Percentiles rank a stretch among this genome's conserved stretches.
Conservation (phyloP, 2,329 filamentous ascomycete species). For the Beauveria scarabaeidicola region DNA sequence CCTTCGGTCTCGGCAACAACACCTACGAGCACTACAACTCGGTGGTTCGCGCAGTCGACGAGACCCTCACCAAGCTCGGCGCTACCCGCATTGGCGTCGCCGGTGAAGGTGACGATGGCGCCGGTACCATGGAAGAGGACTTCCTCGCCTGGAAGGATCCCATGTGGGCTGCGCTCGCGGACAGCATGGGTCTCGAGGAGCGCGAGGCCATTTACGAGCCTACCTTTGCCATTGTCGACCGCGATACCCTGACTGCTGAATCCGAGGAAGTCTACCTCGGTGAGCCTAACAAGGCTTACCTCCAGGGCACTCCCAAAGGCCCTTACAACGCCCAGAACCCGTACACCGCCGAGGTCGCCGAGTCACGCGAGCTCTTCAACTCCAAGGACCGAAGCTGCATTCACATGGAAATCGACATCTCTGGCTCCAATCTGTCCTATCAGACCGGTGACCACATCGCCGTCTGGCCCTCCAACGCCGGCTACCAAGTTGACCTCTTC, state of each 20-base stretch:
- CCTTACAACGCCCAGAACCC: conserved; percentile 96
- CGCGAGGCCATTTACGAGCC: conserved; percentile 95
- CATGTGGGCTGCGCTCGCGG: conserved; percentile 84
- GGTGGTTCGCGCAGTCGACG: conserved; percentile 89
- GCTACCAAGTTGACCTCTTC: conserved; percentile 85
- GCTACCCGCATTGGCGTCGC: conserved; percentile 77
- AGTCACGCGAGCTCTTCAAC: conserved; percentile 85
- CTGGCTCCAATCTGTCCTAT: conserved; percentile 81
- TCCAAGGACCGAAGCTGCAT: conserved; percentile 89
- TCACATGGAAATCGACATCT: conserved; percentile 90
- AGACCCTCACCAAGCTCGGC: conserved; percentile 71
- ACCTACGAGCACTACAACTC: conserved; percentile 99
- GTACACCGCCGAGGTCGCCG: conserved; percentile 85
- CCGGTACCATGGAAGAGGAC: conserved; percentile 99
- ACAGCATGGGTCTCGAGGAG: conserved; percentile 83
- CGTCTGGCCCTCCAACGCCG: conserved; percentile 93
- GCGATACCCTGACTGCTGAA: conserved; percentile 63
- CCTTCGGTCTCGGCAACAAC: conserved; percentile 96
- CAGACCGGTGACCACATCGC: conserved; percentile 97
- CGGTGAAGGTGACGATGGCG: conserved; percentile 94
- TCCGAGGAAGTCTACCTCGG: conserved; percentile 83
- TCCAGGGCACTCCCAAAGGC: conserved; percentile 73
- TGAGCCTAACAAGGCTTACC: conserved; percentile 92
- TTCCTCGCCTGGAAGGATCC: conserved; percentile 99
- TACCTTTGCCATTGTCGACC: conserved; percentile 73